These are phyloP conservation scores for Phylloporus sp. DNA, from an alignment of 768 basidiomycete genomes.

Conservation along the genomic window DNA sequence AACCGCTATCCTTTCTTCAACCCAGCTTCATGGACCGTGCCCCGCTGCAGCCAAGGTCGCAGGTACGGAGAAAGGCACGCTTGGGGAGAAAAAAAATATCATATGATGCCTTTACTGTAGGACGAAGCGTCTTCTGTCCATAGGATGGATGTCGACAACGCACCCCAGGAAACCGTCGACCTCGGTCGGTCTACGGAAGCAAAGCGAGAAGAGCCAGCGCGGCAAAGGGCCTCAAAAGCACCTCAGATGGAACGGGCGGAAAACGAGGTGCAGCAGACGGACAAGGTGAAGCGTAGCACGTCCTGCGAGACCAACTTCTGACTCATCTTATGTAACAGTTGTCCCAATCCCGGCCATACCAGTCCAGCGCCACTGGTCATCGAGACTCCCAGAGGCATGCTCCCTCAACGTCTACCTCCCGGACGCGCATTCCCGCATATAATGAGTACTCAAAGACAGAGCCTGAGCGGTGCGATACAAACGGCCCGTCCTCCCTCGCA, in stretches of 20 bases:
- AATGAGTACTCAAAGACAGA: neutral
- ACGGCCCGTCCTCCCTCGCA: neutral
- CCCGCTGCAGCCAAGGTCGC: neutral
- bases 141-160: neutral
- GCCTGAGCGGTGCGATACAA: neutral
- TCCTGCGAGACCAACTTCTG: neutral
- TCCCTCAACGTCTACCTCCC: neutral
- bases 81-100: neutral
- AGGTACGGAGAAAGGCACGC: neutral
- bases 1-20: neutral
- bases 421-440: neutral
- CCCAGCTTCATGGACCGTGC: neutral
- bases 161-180: neutral
- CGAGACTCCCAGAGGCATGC: neutral
- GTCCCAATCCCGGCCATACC: neutral
- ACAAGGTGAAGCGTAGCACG: neutral
- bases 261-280: neutral
- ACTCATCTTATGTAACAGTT: neutral
- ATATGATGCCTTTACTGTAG: too few relatives aligned
- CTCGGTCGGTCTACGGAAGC: neutral
- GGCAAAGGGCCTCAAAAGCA: neutral
- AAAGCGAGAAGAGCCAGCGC: neutral
- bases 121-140: neutral
- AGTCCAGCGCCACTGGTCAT: neutral
- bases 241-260: neutral